These are phyloP conservation scores for Bipolaris victoriae DNA, from an alignment of 2,329 filamentous ascomycete species.

Conservation along the genomic window DNA sequence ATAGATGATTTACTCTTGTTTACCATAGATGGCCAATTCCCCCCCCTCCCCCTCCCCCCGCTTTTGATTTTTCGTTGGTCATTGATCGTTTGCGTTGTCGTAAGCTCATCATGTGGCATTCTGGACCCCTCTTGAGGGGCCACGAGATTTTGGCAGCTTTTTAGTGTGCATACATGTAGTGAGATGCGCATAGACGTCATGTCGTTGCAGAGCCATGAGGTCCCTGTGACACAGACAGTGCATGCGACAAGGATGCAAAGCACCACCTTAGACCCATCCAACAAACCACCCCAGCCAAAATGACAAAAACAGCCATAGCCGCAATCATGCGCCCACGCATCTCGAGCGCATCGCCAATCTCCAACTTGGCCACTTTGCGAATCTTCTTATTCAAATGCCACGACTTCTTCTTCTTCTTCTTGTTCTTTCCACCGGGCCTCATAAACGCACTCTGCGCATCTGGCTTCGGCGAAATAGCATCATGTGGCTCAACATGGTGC, in stretches of 20 bases:
- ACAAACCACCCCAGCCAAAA: conserved; percentile 21
- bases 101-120: background rate
- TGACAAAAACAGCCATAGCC: conserved; percentile 51
- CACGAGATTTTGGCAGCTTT: too few relatives aligned
- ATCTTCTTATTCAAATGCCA: conserved; percentile 54
- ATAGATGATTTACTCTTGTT: background rate
- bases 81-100: background rate
- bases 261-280: conserved; percentile 35
- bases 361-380: conserved; percentile 65
- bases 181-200: background rate
- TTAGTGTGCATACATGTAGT: too few relatives aligned
- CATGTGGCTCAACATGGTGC: conserved; percentile 31
- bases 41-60: too few relatives aligned
- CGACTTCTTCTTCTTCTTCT: conserved; percentile 16
- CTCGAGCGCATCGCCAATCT: conserved; percentile 68
- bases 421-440: conserved; percentile 15
- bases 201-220: background rate
- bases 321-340: conserved; percentile 63
- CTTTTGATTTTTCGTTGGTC: background rate
- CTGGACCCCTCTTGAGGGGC: background rate
- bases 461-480: conserved; percentile 22
- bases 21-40: background rate
- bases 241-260: conserved; percentile 2
- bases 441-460: background rate
- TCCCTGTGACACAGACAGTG: background rate